These are phyloP conservation scores for Phytophthora macrochlamydospora DNA, from an alignment of 352 stramenopile genomes.

Conservation along the genomic window DNA sequence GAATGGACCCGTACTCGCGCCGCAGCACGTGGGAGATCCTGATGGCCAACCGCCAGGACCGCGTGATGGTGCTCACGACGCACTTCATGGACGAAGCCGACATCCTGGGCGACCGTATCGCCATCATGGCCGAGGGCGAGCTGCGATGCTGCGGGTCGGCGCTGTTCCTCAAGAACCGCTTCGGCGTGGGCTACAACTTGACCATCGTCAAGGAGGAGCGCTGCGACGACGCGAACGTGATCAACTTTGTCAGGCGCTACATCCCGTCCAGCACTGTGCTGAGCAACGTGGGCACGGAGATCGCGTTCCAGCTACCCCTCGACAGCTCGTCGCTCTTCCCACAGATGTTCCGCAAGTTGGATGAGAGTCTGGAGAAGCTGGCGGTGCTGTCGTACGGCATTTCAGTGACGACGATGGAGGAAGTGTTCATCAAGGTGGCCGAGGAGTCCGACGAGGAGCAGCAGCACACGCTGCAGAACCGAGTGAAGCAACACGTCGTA, in stretches of 20 bases:
- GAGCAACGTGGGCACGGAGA: slow-evolving; percentile 66
- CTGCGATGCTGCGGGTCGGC: slow-evolving; percentile 58
- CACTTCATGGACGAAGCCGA: slow-evolving; percentile 96
- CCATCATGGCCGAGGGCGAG: slow-evolving; percentile 80
- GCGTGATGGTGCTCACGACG: slow-evolving; percentile 89
- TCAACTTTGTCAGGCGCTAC: slow-evolving; percentile 33
- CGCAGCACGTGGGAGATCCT: slow-evolving; percentile 92
- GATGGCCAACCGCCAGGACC: slow-evolving; percentile 47
- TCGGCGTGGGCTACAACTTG: slow-evolving; percentile 69
- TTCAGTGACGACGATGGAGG: slow-evolving; percentile 86
- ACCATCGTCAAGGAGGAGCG: slow-evolving; percentile 61
- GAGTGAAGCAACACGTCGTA: slow-evolving; percentile 21
- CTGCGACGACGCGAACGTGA: slow-evolving; percentile 37
- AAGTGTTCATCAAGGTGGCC: slow-evolving; percentile 82
- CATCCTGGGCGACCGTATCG: slow-evolving; percentile 81
- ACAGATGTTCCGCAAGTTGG: slow-evolving; percentile 56
- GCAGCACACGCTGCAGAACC: slow-evolving; percentile 51
- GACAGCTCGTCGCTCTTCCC: slow-evolving; percentile 47
- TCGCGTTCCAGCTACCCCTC: slow-evolving; percentile 63
- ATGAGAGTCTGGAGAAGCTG: slow-evolving; percentile 40
- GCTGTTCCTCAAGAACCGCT: slow-evolving; percentile 77
- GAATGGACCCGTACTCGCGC: slow-evolving; percentile 95
- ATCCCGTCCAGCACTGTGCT: slow-evolving; percentile 44
- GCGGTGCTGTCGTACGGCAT: slow-evolving; percentile 53
- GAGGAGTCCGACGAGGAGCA: slow-evolving; percentile 49